Base-by-base conservation (phyloP, 2,329 filamentous ascomycete species). In the Chaetomium olivaceum region DNA sequence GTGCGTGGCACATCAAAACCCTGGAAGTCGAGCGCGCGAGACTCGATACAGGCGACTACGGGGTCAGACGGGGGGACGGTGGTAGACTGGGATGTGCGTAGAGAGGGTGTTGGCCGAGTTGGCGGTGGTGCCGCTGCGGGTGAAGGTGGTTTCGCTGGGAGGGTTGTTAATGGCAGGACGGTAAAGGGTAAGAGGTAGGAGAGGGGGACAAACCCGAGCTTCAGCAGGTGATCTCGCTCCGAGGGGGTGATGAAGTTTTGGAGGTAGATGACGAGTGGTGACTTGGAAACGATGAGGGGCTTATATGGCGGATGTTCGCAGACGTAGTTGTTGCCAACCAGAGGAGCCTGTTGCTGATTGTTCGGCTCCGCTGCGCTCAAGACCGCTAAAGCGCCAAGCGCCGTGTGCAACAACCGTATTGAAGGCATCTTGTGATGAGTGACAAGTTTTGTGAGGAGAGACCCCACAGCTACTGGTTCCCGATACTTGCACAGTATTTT, bases 241-340 rank as follows among this genome's bases (percentile, higher is more conserved):
- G 74, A 70, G 5, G 71, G 61, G 0, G 79, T 81, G 31, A 84
- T 61, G 65, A 84, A 84, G 69, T 80, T 76, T 68, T 77, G 76
- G 25, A 84, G 75, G 71, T 84, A 84, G 39, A 84, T 78, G 2
- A 84, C 80, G 3, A 84, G 73, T 8, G 82, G 82, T 4, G 81
- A 82, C 48, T 79, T 78, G 27, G 81, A 83, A 9, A 83, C 72
- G 25, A 83, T 73, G 64, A 80, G 79, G 14, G 78, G 72, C 39
- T 79, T 76, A 72, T 82, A 82, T 0, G 79, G 73, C 7, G 70
- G 70, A 48, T 71, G 70, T 25, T 67, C 54, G 64, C 70, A 71
- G 57, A 58, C 63, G 55, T 70, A 70, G 50, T 67, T 60, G 36
- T 39, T 29, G 39, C 31, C 39, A 2, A 21, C 27, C 0, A 68